Conservation (phyloP, 1,284 basidiomycete genomes). For the Pyrrhoderma noxium region DNA sequence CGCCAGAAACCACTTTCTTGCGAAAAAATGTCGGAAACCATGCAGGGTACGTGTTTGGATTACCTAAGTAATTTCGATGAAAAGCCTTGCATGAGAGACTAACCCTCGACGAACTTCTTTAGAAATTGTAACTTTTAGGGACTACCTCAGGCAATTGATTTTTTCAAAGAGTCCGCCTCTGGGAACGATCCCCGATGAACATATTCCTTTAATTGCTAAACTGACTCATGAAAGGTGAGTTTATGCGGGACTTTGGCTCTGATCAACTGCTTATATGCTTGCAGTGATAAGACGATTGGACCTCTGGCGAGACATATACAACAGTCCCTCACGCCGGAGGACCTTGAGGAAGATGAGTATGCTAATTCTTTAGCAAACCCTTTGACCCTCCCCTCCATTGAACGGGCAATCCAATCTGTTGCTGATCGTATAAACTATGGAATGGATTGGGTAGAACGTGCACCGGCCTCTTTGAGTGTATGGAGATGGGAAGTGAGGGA, state of each 20-base stretch:
- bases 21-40: constrained; percentile 72
- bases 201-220: constrained; percentile 71
- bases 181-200: constrained; percentile 51
- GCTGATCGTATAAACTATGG: constrained; percentile 71
- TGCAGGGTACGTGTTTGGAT: constrained; percentile 62
- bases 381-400: constrained; percentile 47
- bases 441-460: constrained; percentile 44
- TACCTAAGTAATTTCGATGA: too few species aligned
- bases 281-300: constrained; percentile 60
- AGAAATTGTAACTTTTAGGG: constrained; percentile 71
- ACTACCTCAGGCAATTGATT: constrained; percentile 51
- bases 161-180: constrained; percentile 42
- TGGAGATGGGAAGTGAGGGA: constrained; percentile 86
- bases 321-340: constrained; percentile 54
- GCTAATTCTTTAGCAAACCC: constrained; percentile 13
- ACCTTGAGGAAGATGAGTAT: constrained; percentile 33
- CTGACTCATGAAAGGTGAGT: constrained; percentile 72
- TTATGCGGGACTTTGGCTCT: constrained; percentile 3
- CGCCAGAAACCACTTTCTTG: constrained; percentile 73
- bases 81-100: too few species aligned
- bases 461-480: constrained; percentile 55
- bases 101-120: too few species aligned
- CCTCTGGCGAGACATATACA: constrained; percentile 60
- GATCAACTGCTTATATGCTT: constrained; percentile 15
- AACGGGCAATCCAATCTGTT: constrained; percentile 51